A percentile compares a stretch with the other conserved stretches of the same genome.
These are phyloP conservation scores for Talaromyces sp. DNA, from an alignment of 2,329 filamentous ascomycete species.

Conservation along the genomic window DNA sequence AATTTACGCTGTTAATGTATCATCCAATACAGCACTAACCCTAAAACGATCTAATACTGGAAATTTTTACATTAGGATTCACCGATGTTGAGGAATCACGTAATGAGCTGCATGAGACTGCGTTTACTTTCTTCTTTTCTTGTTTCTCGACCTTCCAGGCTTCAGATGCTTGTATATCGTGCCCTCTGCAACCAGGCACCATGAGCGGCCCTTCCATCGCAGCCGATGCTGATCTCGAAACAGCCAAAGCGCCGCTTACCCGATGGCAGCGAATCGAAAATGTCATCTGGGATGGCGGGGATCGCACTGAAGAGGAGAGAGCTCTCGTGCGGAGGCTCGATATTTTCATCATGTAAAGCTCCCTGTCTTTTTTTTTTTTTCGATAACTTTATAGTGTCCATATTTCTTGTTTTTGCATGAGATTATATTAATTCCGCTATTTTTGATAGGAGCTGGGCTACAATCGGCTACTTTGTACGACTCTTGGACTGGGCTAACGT, in stretches of 20 bases:
- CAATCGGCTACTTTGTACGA: constrained; percentile 12
- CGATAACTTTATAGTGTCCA: neutral
- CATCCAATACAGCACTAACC: neutral
- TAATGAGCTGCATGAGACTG: neutral
- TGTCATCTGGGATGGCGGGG: constrained; percentile 12
- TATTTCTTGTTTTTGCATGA: too few relatives aligned
- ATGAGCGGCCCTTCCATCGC: neutral
- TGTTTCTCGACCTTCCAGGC: neutral
- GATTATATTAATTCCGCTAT: neutral
- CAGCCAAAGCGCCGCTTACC: constrained; percentile 7
- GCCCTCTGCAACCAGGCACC: neutral
- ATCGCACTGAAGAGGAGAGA: constrained; percentile 12
- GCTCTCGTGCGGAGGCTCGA: constrained; percentile 10
- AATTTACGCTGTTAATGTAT: neutral
- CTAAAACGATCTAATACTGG: neutral
- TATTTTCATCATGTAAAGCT: constrained; percentile 12
- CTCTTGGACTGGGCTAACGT: constrained; percentile 12
- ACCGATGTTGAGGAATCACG: neutral
- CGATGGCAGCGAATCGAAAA: constrained; percentile 12
- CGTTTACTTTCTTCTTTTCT: neutral
- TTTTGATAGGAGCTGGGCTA: constrained; percentile 11
- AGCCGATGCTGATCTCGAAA: neutral
- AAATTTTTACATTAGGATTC: neutral
- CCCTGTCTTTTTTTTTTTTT: neutral
- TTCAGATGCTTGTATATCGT: neutral